Conservation (phyloP, 371 early-diverging fungal species). For the Mucor irregularis region DNA sequence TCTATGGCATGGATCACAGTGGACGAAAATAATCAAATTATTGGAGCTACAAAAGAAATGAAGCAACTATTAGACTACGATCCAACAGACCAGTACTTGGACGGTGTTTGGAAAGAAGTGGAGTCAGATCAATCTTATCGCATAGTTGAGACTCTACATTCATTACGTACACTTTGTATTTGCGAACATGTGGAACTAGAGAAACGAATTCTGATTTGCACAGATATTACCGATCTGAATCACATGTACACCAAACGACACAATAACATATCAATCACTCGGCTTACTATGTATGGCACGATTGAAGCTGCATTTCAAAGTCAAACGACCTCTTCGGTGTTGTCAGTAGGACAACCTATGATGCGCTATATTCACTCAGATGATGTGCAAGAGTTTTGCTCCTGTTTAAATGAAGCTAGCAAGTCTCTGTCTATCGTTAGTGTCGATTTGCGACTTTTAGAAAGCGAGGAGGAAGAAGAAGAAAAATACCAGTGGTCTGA, state of each 20-base stretch:
- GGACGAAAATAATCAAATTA: slow-evolving; percentile 4
- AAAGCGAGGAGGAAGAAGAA: not conserved
- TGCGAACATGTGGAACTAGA: slow-evolving; percentile 10
- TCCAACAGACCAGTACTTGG: slow-evolving; percentile 6
- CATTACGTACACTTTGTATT: slow-evolving; percentile 5
- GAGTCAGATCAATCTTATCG: not conserved
- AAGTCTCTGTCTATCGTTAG: not conserved
- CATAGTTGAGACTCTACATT: not conserved
- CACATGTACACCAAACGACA: not conserved
- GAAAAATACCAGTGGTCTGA: slow-evolving; percentile 2
- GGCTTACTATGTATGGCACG: slow-evolving; percentile 30
- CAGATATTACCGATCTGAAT: slow-evolving; percentile 22
- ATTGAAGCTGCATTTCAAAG: slow-evolving; percentile 19
- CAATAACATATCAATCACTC: slow-evolving; percentile 9
- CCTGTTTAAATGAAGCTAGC: slow-evolving; percentile 12
- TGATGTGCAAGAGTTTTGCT: slow-evolving; percentile 22
- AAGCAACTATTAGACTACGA: slow-evolving; percentile 8
- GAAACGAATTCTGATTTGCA: slow-evolving; percentile 8
- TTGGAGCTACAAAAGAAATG: slow-evolving; percentile 18
- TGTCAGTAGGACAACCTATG: slow-evolving; percentile 20
- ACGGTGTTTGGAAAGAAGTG: slow-evolving; percentile 6
- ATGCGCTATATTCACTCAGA: slow-evolving; percentile 30
- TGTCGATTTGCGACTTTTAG: slow-evolving; percentile 5
- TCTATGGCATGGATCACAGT: slow-evolving; percentile 23
- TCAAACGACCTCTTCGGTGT: not conserved